A percentile compares a stretch with the other conserved stretches of the same genome.
phyloP scores from a whole-genome alignment of 257 asterid genomes.

The Henckelia pumila region DNA sequence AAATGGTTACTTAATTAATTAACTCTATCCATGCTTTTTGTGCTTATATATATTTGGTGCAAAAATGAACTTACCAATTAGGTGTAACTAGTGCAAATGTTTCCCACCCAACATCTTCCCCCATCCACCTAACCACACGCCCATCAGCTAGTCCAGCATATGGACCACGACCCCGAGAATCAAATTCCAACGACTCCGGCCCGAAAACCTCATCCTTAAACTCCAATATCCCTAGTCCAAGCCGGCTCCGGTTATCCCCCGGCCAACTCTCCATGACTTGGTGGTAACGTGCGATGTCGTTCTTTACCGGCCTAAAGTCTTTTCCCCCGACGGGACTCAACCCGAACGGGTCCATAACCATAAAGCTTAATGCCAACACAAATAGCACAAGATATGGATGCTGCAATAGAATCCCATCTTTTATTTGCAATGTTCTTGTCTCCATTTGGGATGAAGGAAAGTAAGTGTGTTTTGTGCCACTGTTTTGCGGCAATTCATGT shows the following conservation, averaged over 20 bases:
- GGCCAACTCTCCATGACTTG: slow-evolving; percentile 76
- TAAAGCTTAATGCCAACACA: slow-evolving; percentile 40
- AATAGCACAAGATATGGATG: slow-evolving; percentile 48
- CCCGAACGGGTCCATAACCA: slow-evolving; percentile 66
- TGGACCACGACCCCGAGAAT: slow-evolving; percentile 67
- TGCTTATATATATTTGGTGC: not conserved
- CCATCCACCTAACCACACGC: slow-evolving; percentile 86
- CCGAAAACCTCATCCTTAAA: slow-evolving; percentile 68
- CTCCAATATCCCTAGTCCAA: slow-evolving; percentile 60
- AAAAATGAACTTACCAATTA: slow-evolving; percentile 49
- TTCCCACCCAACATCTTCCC: slow-evolving; percentile 70
- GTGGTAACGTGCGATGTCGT: slow-evolving; percentile 59
- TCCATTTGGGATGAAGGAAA: slow-evolving; percentile 40
- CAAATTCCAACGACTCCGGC: slow-evolving; percentile 88
- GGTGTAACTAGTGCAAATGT: slow-evolving; percentile 74
- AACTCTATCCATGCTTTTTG: not conserved
- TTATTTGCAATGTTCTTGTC: slow-evolving; percentile 34
- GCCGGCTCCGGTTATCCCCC: slow-evolving; percentile 61
- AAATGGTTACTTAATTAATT: not conserved
- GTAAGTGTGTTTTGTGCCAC: not conserved
- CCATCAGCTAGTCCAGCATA: slow-evolving; percentile 93
- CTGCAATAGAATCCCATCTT: slow-evolving; percentile 41
- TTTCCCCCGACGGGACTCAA: slow-evolving; percentile 76
- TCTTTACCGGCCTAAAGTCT: slow-evolving; percentile 68
- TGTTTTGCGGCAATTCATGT: not conserved